These are phyloP conservation scores for Aegilops speltoides DNA, from an alignment of 176 grass and related monocot species.

Conservation along the genomic window DNA sequence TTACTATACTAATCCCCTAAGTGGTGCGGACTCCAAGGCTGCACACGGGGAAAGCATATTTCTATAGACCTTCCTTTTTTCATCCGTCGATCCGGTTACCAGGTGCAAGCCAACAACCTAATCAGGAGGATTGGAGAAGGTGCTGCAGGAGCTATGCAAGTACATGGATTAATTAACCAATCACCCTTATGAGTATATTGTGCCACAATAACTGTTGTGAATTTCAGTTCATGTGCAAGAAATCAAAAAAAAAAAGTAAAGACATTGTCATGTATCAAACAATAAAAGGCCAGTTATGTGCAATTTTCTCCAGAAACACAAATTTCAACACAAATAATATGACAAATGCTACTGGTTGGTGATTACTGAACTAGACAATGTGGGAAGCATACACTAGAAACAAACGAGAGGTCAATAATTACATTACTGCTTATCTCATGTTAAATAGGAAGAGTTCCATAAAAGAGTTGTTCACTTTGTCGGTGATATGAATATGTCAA, in stretches of 20 bases:
- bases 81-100: neutral
- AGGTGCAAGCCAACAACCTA: neutral
- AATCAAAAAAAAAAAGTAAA: conserved; percentile 7
- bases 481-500: neutral
- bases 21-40: neutral
- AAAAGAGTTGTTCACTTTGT: conserved; percentile 1
- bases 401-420: neutral
- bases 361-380: neutral
- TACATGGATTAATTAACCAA: conserved; percentile 4
- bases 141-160: neutral
- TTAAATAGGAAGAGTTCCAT: conserved; percentile 11
- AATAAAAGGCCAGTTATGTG: neutral
- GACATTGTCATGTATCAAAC: neutral
- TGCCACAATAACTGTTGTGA: neutral
- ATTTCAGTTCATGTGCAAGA: neutral
- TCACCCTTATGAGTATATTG: neutral
- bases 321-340: neutral
- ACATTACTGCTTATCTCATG: neutral
- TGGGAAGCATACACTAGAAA: neutral
- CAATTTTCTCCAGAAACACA: neutral
- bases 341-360: neutral
- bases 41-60: neutral
- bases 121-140: neutral
- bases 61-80: neutral
- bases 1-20: neutral